Evolutionary conservation across 805 yeast genomes (phyloP).

Genomic region (Alloascoidea hylecoeti): DNA sequence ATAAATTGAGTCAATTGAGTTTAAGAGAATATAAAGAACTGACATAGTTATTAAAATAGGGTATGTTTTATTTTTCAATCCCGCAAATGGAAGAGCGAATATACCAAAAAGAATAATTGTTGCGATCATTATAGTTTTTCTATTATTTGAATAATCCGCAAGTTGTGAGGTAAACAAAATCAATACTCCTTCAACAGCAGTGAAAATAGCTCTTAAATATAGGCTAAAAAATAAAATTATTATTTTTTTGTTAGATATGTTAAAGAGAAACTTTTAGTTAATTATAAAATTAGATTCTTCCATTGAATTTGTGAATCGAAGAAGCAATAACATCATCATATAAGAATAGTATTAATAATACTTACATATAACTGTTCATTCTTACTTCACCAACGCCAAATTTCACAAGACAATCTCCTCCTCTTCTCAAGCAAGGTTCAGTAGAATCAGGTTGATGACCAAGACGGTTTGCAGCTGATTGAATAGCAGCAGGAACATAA

Average conservation of each 20-base stretch:
- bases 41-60: slow-evolving; percentile 14
- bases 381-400: slow-evolving; percentile 22
- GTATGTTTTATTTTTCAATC: slow-evolving; percentile 12
- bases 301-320: too few relatives aligned
- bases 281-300: too few relatives aligned
- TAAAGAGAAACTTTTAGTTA: too few relatives aligned
- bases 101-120: slow-evolving; percentile 20
- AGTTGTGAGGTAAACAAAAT: slow-evolving; percentile 23
- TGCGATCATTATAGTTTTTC: slow-evolving; percentile 19
- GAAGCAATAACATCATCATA: too few relatives aligned
- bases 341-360: too few relatives aligned
- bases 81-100: slow-evolving; percentile 22
- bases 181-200: slow-evolving; percentile 23
- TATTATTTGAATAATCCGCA: slow-evolving; percentile 24
- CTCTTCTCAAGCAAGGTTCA: slow-evolving; percentile 13
- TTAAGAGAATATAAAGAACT: slow-evolving; percentile 19
- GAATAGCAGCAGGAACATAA: slow-evolving; percentile 25
- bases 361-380: slow-evolving; percentile 19
- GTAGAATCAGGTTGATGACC: slow-evolving; percentile 17
- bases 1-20: slow-evolving; percentile 17
- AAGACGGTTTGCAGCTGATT: slow-evolving; percentile 19
- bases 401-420: slow-evolving; percentile 23
- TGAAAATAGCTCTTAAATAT: slow-evolving; percentile 22
- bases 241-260: not conserved
- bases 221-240: slow-evolving; percentile 6